Conservation (phyloP, 257 asterid genomes). For the Nicotiana sylvestris region DNA sequence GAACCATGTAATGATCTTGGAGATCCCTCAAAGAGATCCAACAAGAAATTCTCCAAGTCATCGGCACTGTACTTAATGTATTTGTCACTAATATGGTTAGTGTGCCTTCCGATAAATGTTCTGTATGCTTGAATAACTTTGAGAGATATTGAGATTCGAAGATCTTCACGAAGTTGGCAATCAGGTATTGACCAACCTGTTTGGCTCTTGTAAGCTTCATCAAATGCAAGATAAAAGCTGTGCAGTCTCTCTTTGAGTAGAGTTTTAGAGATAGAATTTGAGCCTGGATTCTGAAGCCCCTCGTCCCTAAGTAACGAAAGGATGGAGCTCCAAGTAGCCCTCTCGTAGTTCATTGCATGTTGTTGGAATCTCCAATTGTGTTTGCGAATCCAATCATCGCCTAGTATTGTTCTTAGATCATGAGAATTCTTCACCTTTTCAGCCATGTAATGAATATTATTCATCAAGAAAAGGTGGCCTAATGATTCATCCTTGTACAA, state of each 20-base stretch:
- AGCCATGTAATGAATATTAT: conserved; percentile 81
- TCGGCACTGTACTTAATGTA: conserved; percentile 76
- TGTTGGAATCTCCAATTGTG: conserved; percentile 81
- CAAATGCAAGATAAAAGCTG: conserved; percentile 69
- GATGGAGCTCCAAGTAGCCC: conserved; percentile 89
- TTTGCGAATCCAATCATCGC: conserved; percentile 76
- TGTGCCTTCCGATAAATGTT: conserved; percentile 74
- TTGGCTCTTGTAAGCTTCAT: conserved; percentile 90
- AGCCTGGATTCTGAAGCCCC: conserved; percentile 62
- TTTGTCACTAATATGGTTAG: conserved; percentile 60
- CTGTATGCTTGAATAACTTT: conserved; percentile 86
- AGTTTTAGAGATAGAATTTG: conserved; percentile 51
- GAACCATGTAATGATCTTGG: conserved; percentile 70
- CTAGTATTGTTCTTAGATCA: conserved; percentile 56
- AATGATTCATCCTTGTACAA: conserved; percentile 73
- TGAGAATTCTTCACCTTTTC: conserved; percentile 55
- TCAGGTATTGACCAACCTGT: conserved; percentile 77
- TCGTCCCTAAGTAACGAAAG: conserved; percentile 64
- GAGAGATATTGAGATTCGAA: conserved; percentile 65
- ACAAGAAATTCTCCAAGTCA: conserved; percentile 61
- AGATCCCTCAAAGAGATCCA: conserved; percentile 79
- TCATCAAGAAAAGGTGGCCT: conserved; percentile 74
- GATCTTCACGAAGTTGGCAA: conserved; percentile 66
- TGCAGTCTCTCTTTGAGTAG: conserved; percentile 68
- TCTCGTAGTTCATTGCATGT: conserved; percentile 71